Conservation (phyloP, 2,329 filamentous ascomycete species). For the Nemania diffusa region DNA sequence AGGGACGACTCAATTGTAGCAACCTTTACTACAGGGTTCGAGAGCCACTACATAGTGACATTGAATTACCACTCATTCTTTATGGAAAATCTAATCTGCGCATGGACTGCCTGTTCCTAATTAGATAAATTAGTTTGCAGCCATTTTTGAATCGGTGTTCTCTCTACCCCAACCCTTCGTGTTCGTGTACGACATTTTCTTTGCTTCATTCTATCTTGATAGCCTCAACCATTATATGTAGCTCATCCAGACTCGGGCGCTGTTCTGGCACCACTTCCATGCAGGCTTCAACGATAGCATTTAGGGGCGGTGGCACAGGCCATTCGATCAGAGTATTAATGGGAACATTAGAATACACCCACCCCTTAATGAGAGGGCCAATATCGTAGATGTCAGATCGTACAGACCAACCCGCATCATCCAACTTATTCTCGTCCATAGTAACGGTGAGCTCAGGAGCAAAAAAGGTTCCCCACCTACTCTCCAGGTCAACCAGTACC, state of each 20-base stretch:
- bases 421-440: neutral
- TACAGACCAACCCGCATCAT: neutral
- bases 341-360: neutral
- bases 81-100: no score
- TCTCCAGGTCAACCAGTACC: constrained; percentile 45
- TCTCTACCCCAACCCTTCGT: no score
- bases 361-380: neutral
- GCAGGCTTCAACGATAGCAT: neutral
- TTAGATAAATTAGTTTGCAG: no score
- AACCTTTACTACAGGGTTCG: no score
- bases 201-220: no score
- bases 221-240: neutral
- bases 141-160: no score
- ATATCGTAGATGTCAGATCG: neutral
- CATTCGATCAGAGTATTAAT: neutral
- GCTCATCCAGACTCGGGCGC: neutral
- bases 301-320: neutral
- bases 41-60: no score
- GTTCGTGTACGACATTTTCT: no score
- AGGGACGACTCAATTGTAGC: no score
- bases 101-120: no score
- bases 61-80: no score
- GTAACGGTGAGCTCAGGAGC: constrained; percentile 45
- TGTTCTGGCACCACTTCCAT: neutral
- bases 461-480: constrained; percentile 42